phyloP scores from a whole-genome alignment of 2,329 filamentous ascomycete species.

The Periconia macrospinosa region DNA sequence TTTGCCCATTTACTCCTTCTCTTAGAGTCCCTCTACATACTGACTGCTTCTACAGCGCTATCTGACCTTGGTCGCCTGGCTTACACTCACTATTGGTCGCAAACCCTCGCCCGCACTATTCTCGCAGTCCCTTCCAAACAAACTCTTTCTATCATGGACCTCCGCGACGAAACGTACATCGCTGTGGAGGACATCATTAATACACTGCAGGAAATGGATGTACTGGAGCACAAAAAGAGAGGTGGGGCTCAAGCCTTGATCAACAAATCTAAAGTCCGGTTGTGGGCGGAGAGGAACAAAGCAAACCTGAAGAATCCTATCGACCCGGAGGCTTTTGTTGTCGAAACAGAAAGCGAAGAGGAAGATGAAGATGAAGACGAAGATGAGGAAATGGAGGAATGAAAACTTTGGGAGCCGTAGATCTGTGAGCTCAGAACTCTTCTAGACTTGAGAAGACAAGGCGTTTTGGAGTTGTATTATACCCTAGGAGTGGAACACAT shows the following conservation, averaged over 20 bases:
- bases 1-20: neutral
- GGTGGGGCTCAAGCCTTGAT: constrained; percentile 54
- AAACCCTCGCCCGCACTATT: constrained; percentile 74
- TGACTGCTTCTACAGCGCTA: constrained; percentile 55
- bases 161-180: constrained; percentile 81
- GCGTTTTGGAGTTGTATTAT: constrained; percentile 2
- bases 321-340: constrained; percentile 73
- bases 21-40: neutral
- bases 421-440: neutral
- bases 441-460: neutral
- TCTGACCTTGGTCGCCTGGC: constrained; percentile 81
- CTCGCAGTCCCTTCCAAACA: constrained; percentile 50
- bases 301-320: constrained; percentile 69
- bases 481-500: neutral
- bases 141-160: constrained; percentile 67
- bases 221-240: constrained; percentile 60
- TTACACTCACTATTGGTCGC: constrained; percentile 84
- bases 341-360: constrained; percentile 55
- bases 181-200: constrained; percentile 78
- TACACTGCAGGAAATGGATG: constrained; percentile 77
- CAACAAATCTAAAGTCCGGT: constrained; percentile 61
- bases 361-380: constrained; percentile 19
- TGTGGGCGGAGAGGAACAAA: constrained; percentile 66
- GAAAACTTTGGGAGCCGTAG: neutral
- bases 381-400: constrained; percentile 7